phyloP scores from a whole-genome alignment of 768 basidiomycete species.

The Leucogyrophana mollusca region DNA sequence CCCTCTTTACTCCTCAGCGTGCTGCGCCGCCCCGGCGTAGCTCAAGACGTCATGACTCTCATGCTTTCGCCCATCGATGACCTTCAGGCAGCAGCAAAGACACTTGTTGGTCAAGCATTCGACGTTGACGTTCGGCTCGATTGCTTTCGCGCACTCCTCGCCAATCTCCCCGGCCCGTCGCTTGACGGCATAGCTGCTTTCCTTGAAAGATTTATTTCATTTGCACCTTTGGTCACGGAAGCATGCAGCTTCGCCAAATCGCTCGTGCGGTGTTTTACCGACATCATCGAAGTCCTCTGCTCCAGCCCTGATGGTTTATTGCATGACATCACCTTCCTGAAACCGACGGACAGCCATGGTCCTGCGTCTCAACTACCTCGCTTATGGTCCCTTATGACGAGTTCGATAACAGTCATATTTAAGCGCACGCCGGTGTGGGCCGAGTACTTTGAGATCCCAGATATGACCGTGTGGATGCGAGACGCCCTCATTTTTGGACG shows the following conservation, averaged over 20 bases:
- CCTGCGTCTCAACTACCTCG: conserved; percentile 56
- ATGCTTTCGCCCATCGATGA: conserved; percentile 82
- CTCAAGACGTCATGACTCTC: conserved; percentile 58
- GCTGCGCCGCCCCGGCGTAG: conserved; percentile 54
- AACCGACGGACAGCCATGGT: conserved; percentile 39
- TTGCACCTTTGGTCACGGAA: conserved; percentile 69
- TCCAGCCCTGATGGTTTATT: conserved; percentile 69
- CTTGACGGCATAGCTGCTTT: conserved; percentile 72
- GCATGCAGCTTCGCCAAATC: conserved; percentile 88
- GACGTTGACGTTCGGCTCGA: conserved; percentile 89
- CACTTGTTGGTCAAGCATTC: conserved; percentile 80
- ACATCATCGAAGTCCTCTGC: conserved; percentile 88
- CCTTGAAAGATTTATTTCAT: conserved; percentile 61
- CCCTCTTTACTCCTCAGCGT: conserved; percentile 52
- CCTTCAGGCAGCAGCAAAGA: conserved; percentile 73
- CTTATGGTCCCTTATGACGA: conserved; percentile 83
- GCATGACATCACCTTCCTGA: conserved; percentile 52
- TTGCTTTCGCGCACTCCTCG: conserved; percentile 78
- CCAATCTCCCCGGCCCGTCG: conserved; percentile 60
- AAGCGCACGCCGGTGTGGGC: conserved; percentile 84
- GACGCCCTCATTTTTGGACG: conserved; percentile 93
- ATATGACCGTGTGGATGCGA: conserved; percentile 97
- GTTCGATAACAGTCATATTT: conserved; percentile 81
- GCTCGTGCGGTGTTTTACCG: conserved; percentile 89
- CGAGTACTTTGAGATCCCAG: conserved; percentile 68